Percentiles rank a stretch among this genome's conserved stretches.
phyloP scores from a whole-genome alignment of 1,284 basidiomycete species.

The Coniferiporia sulphurascens region DNA sequence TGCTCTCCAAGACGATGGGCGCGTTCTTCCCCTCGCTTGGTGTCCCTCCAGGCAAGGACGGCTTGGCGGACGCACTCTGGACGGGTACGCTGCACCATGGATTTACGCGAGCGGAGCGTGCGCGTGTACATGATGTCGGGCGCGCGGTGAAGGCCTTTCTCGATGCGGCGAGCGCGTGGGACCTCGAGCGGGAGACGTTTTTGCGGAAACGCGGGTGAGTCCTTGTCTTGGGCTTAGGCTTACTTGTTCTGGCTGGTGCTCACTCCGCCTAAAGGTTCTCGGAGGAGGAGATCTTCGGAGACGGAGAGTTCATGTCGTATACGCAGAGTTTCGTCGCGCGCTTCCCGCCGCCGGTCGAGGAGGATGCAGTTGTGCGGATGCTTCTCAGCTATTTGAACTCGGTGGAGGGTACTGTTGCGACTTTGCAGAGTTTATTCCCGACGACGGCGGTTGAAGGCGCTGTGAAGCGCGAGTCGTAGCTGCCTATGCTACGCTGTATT shows the following conservation, averaged over 20 bases:
- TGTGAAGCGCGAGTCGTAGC: background rate
- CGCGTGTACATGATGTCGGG: background rate
- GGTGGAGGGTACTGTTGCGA: background rate
- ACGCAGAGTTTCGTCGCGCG: background rate
- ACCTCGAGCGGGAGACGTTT: conserved; percentile 5
- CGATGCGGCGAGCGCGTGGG: conserved; percentile 2
- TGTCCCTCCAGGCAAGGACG: background rate
- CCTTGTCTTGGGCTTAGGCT: too few relatives aligned
- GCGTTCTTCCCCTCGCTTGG: conserved; percentile 12
- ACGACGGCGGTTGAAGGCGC: too few relatives aligned
- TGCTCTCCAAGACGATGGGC: conserved; percentile 4
- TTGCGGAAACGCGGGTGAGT: conserved; percentile 1
- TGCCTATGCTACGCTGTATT: background rate
- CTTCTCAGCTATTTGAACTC: conserved; percentile 1
- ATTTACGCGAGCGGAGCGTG: conserved; percentile 7
- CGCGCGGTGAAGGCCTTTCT: conserved; percentile 1
- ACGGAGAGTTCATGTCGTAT: conserved; percentile 12
- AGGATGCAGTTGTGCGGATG: background rate
- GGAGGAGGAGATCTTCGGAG: conserved; percentile 8
- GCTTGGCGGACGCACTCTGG: conserved; percentile 10
- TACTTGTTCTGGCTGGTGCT: background rate
- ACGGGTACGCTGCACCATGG: background rate
- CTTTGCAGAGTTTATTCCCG: conserved; percentile 6
- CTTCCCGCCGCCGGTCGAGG: conserved; percentile 2
- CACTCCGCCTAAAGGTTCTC: background rate